Base-by-base conservation (phyloP, 495 filamentous ascomycete genomes). In the Tetracladium marchalianum region DNA sequence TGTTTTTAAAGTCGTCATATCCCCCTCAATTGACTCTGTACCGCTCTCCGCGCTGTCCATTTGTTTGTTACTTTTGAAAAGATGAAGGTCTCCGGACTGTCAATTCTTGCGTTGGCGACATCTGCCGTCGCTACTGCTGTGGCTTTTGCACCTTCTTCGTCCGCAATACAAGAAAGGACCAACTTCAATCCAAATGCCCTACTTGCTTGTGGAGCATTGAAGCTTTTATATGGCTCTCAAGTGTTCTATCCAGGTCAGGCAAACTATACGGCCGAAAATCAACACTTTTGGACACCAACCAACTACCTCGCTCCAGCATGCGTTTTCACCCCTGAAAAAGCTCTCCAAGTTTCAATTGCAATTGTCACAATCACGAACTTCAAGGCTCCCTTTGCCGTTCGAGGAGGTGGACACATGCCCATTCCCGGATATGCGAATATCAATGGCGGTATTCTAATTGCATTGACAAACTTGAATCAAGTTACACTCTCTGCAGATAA, bases 351-450 rank as follows among this genome's bases (percentile, higher is more conserved):
- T 1, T 50, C 48, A 5, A 17, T 10, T n/a, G 48, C 48, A 37
- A 34, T 50, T 17, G 1, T 34, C 22, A 51, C 36, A 11, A 6
- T 51, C 31, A 22, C 11, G 5, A 22, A 7, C 1, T 10, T 41
- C 3, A 27, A 46, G 10, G 37, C 43, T 7, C 9, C 24, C 15
- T 64, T 68, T 46, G 63, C 66, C 18, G 50, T 69, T 6, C 36
- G 53, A 12, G 56, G 59, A 11, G 66, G 59, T 16, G 66, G 66
- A 2, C 61, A 62, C 33, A 54, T 50, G 37, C 51, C 50, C 1
- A 39, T 42, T 9, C 41, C 51, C 0, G 62, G 59, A 5, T 49
- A 49, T 16, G 36, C 55, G 1, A 66, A 65, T 43, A 59, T 58
- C 12, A 39, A 49, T 6, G 47, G 56, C 13, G 64, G 62, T 2